These are phyloP conservation scores for Prunus campanulata DNA, from an alignment of 306 rosid species.

Conservation along the genomic window DNA sequence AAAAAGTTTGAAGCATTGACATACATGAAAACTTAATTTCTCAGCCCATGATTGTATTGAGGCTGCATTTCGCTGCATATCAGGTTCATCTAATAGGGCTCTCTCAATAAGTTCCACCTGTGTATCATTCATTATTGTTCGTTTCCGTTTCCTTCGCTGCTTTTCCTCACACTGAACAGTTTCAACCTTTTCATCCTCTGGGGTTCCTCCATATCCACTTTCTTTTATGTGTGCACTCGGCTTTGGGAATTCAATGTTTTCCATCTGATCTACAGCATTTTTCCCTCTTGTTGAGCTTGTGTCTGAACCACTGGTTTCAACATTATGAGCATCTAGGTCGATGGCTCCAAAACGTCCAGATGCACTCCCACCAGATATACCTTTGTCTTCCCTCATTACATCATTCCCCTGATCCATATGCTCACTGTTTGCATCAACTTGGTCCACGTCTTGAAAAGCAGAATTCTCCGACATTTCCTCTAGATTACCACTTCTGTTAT, in stretches of 20 bases:
- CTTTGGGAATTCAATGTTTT: slow-evolving; percentile 49
- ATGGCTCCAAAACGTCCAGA: slow-evolving; percentile 46
- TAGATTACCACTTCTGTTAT: slow-evolving; percentile 44
- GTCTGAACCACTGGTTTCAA: slow-evolving; percentile 92
- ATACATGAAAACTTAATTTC: slow-evolving; percentile 66
- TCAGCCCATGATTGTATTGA: slow-evolving; percentile 79
- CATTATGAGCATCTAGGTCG: slow-evolving; percentile 60
- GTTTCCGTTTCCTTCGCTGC: slow-evolving; percentile 78
- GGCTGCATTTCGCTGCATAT: slow-evolving; percentile 83
- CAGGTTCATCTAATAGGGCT: slow-evolving; percentile 85
- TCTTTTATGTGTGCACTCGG: slow-evolving; percentile 39
- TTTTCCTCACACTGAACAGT: slow-evolving; percentile 48
- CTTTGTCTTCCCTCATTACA: slow-evolving; percentile 47
- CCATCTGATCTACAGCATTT: slow-evolving; percentile 46
- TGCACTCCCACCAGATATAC: slow-evolving; percentile 37
- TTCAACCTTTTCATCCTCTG: slow-evolving; percentile 69
- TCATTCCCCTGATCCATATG: slow-evolving; percentile 45
- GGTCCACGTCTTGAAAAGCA: slow-evolving; percentile 52
- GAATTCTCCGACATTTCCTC: slow-evolving; percentile 79
- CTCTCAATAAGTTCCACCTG: slow-evolving; percentile 67
- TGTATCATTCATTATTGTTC: slow-evolving; percentile 84
- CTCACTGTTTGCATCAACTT: slow-evolving; percentile 41
- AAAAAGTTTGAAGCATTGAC: slow-evolving; percentile 29
- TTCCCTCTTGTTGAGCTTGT: slow-evolving; percentile 70
- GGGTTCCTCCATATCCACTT: slow-evolving; percentile 47